A percentile compares a stretch with the other conserved stretches of the same genome.
These are phyloP conservation scores for Saccharomyces hybrid DNA, from an alignment of 1,139 yeast genomes.

Conservation along the genomic window DNA sequence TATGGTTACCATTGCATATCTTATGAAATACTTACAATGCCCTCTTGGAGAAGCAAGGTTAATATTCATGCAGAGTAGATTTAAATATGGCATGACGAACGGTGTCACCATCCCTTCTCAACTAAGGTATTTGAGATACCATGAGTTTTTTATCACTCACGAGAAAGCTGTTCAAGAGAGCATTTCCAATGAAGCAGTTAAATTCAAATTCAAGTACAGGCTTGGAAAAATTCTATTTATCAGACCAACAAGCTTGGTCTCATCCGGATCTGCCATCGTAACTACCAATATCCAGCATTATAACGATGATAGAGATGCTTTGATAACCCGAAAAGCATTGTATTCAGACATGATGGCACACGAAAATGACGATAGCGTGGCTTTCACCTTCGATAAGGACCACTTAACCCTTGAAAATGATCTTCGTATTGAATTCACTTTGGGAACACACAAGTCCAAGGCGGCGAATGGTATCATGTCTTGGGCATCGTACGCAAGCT, in stretches of 20 bases:
- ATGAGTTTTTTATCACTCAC: conserved; percentile 32
- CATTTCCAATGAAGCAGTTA: conserved; percentile 8
- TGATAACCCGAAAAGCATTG: not conserved
- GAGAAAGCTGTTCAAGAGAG: conserved; percentile 7
- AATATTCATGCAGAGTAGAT: conserved; percentile 49
- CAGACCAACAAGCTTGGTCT: conserved; percentile 15
- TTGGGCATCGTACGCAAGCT: conserved; percentile 22
- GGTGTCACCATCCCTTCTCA: conserved; percentile 77
- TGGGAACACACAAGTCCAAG: conserved; percentile 7
- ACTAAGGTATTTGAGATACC: conserved; percentile 55
- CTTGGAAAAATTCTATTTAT: conserved; percentile 13
- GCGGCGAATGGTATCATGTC: conserved; percentile 15
- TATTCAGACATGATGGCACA: not conserved
- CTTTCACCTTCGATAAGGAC: not conserved
- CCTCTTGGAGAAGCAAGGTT: conserved; percentile 41
- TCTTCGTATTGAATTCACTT: conserved; percentile 20
- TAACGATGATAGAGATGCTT: conserved; percentile 10
- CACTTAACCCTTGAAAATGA: conserved; percentile 11
- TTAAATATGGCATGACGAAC: conserved; percentile 47
- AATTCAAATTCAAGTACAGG: conserved; percentile 11
- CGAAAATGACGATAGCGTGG: not conserved
- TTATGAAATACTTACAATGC: conserved; percentile 42
- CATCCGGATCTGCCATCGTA: conserved; percentile 12
- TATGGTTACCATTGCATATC: conserved; percentile 59
- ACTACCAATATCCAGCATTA: conserved; percentile 22